Evolutionary conservation across 1,284 basidiomycete genomes (phyloP).

Genomic region (Malassezia cuniculi): DNA sequence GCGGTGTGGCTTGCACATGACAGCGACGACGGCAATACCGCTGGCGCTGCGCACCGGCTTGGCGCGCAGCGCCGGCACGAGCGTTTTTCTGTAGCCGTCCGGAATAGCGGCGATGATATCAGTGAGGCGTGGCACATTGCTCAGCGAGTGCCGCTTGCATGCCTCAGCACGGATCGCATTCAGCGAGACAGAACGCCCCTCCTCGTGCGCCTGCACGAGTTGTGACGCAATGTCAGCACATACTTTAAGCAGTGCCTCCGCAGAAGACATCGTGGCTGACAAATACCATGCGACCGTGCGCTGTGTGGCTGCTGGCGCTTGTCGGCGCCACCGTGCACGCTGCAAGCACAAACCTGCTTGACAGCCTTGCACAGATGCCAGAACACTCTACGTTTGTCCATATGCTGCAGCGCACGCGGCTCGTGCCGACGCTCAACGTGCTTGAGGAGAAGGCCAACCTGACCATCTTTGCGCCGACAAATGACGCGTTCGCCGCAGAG

Average conservation of each 20-base stretch:
- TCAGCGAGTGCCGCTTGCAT: constrained; percentile 76
- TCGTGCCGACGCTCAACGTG: constrained; percentile 76
- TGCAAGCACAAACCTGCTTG: constrained; percentile 74
- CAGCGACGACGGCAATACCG: constrained; percentile 94
- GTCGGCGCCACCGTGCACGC: too few relatives aligned
- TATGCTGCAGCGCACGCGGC: constrained; percentile 69
- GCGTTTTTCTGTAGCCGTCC: constrained; percentile 82
- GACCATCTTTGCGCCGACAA: constrained; percentile 88
- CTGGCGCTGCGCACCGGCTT: constrained; percentile 94
- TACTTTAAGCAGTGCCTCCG: constrained; percentile 76
- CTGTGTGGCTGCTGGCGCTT: too few relatives aligned
- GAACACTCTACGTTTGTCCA: constrained; percentile 67
- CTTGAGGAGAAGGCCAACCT: constrained; percentile 50
- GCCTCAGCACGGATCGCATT: constrained; percentile 75
- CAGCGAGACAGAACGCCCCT: constrained; percentile 55
- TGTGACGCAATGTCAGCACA: constrained; percentile 89
- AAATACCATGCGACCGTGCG: too few relatives aligned
- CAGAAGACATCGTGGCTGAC: constrained; percentile 52
- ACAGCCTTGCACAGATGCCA: constrained; percentile 60
- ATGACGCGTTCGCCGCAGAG: constrained; percentile 46
- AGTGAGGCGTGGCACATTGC: constrained; percentile 78
- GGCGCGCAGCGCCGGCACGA: constrained; percentile 80
- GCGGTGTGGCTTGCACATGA: constrained; percentile 99
- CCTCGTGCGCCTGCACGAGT: constrained; percentile 76
- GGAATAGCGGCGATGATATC: constrained; percentile 98